A percentile compares a stretch with the other conserved stretches of the same genome.
phyloP scores from a whole-genome alignment of 2,329 filamentous ascomycete species.

The Claviceps humidiphila region DNA sequence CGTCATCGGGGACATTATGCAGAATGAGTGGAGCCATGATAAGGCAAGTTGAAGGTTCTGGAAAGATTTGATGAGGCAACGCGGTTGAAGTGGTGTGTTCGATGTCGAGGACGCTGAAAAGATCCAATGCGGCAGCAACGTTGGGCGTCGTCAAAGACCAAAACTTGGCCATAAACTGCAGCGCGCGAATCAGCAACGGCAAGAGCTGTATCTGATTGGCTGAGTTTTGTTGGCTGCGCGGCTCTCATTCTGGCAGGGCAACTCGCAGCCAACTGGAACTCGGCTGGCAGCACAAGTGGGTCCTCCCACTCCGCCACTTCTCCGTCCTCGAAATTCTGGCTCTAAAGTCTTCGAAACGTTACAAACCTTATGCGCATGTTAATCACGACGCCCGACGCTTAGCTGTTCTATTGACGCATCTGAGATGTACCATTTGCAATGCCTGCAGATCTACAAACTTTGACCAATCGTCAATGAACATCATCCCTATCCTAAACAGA shows the following conservation, averaged over 20 bases:
- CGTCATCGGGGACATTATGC: slow-evolving; percentile 56
- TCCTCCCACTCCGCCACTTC: neutral
- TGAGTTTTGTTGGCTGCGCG: neutral
- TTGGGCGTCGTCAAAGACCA: neutral
- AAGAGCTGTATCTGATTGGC: neutral
- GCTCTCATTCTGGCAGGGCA: slow-evolving; percentile 1
- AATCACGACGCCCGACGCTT: too few relatives aligned
- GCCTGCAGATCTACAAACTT: neutral
- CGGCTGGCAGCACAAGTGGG: neutral
- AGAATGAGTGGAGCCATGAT: slow-evolving; percentile 51
- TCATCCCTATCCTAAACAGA: neutral
- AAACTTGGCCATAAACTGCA: neutral
- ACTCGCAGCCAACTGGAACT: neutral
- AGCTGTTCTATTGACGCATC: too few relatives aligned
- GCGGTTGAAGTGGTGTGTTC: neutral
- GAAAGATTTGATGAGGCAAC: neutral
- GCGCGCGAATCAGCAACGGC: neutral
- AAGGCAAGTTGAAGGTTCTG: neutral
- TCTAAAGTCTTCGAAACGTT: too few relatives aligned
- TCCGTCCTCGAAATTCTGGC: too few relatives aligned
- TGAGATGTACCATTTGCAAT: too few relatives aligned
- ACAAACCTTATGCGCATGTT: too few relatives aligned
- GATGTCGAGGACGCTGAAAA: neutral
- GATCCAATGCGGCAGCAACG: neutral
- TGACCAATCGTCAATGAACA: neutral